Percentiles rank a stretch among this genome's conserved stretches.
Evolutionary conservation across 371 early-diverging fungal species (phyloP).

Genomic region (Apophysomyces sp.): DNA sequence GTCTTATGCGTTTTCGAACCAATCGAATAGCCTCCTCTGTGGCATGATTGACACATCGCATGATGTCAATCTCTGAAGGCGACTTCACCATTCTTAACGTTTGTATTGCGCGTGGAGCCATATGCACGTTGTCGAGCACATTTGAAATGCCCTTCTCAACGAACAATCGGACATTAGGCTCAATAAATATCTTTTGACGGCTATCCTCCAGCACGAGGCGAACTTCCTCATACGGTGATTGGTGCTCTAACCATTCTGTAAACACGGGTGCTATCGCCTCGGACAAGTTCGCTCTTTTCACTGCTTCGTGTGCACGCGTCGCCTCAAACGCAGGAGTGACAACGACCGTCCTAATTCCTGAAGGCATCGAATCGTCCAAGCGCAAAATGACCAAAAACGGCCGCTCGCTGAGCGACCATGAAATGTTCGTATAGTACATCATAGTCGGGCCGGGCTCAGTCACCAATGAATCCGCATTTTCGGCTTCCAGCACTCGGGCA

Average conservation of each 20-base stretch:
- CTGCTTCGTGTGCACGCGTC: constrained; percentile 37
- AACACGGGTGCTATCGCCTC: constrained; percentile 14
- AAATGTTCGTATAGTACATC: constrained; percentile 53
- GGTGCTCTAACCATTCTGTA: constrained; percentile 50
- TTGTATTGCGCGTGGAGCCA: constrained; percentile 45
- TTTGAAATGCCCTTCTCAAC: constrained; percentile 40
- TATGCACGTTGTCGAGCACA: constrained; percentile 15
- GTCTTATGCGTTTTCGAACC: constrained; percentile 38
- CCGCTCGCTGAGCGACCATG: constrained; percentile 53
- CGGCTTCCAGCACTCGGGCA: constrained; percentile 30
- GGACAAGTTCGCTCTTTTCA: constrained; percentile 32
- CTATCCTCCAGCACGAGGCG: constrained; percentile 19
- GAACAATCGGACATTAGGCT: constrained; percentile 50
- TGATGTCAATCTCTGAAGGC: constrained; percentile 47
- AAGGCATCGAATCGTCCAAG: constrained; percentile 18
- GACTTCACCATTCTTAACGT: constrained; percentile 54
- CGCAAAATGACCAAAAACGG: constrained; percentile 51
- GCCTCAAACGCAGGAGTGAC: constrained; percentile 60
- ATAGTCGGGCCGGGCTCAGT: constrained; percentile 56
- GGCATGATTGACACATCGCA: constrained; percentile 52
- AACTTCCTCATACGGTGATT: constrained; percentile 48
- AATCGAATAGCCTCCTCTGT: constrained; percentile 51
- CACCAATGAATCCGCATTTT: constrained; percentile 40
- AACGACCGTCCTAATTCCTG: constrained; percentile 40
- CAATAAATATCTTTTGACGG: constrained; percentile 36